Percentiles rank a stretch among this genome's conserved stretches.
These are phyloP conservation scores for Artomyces pyxidatus DNA, from an alignment of 768 basidiomycete species.

Conservation along the genomic window DNA sequence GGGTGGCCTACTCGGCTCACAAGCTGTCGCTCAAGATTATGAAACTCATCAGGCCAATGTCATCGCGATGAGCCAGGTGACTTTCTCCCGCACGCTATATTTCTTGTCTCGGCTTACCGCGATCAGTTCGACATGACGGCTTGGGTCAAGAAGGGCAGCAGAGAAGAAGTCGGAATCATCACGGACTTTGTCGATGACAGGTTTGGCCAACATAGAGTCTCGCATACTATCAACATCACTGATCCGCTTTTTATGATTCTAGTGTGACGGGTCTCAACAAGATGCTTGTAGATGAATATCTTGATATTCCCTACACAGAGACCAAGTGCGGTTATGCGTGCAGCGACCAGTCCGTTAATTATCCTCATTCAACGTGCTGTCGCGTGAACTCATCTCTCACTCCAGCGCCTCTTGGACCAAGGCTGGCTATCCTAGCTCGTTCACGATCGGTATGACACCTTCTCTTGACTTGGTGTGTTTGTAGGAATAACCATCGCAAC, in stretches of 20 bases:
- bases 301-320: constrained; percentile 79
- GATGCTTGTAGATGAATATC: constrained; percentile 65
- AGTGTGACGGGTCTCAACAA: constrained; percentile 81
- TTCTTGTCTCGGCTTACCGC: constrained; percentile 7
- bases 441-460: constrained; percentile 63
- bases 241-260: too few relatives aligned
- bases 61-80: constrained; percentile 77
- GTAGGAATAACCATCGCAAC: constrained; percentile 7
- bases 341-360: constrained; percentile 69
- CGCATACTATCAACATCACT: too few relatives aligned
- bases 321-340: constrained; percentile 93
- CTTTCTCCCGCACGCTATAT: constrained; percentile 1
- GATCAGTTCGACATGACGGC: constrained; percentile 84
- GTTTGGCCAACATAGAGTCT: constrained; percentile 30
- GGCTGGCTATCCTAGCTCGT: constrained; percentile 79
- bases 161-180: constrained; percentile 70
- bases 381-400: constrained; percentile 19
- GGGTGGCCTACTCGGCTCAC: constrained; percentile 80
- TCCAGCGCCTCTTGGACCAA: constrained; percentile 74
- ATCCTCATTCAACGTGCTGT: constrained; percentile 19
- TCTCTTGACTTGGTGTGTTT: neutral
- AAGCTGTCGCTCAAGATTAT: constrained; percentile 79
- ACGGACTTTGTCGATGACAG: constrained; percentile 69
- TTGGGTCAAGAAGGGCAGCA: constrained; percentile 72
- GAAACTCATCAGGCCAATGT: constrained; percentile 55